Conservation (phyloP, 495 filamentous ascomycete species). For the Penicillium cosmopolitanum region DNA sequence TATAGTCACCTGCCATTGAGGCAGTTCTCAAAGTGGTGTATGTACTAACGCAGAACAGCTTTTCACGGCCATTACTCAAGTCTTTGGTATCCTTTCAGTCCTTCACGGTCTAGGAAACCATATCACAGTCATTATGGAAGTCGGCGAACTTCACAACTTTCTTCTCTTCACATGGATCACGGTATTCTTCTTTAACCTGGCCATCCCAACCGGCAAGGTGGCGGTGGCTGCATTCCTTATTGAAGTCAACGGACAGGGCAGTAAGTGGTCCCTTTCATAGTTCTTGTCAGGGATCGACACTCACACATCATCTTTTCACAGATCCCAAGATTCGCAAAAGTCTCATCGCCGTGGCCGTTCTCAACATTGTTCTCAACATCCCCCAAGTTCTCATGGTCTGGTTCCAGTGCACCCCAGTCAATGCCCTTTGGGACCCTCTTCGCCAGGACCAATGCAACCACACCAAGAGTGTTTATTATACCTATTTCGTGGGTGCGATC, state of each 20-base stretch:
- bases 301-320: slow-evolving; percentile 1
- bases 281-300: neutral
- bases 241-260: slow-evolving; percentile 28
- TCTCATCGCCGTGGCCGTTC: slow-evolving; percentile 25
- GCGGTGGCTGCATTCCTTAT: slow-evolving; percentile 26
- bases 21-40: too few species aligned
- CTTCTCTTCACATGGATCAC: slow-evolving; percentile 28
- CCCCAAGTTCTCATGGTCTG: slow-evolving; percentile 28
- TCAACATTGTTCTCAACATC: slow-evolving; percentile 31
- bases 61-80: slow-evolving; percentile 24
- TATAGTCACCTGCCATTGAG: neutral
- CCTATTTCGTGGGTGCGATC: slow-evolving; percentile 29
- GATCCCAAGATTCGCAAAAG: slow-evolving; percentile 31
- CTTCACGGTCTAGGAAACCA: slow-evolving; percentile 30
- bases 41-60: slow-evolving; percentile 10
- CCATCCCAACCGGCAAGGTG: slow-evolving; percentile 28
- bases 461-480: slow-evolving; percentile 30
- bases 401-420: slow-evolving; percentile 28
- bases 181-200: slow-evolving; percentile 28
- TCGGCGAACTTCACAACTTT: slow-evolving; percentile 22
- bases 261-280: slow-evolving; percentile 2
- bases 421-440: slow-evolving; percentile 28
- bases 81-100: slow-evolving; percentile 22
- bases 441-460: slow-evolving; percentile 26
- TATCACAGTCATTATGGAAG: slow-evolving; percentile 20